Conservation (phyloP, 148 eudicot genomes). For the Rheum nobile region DNA sequence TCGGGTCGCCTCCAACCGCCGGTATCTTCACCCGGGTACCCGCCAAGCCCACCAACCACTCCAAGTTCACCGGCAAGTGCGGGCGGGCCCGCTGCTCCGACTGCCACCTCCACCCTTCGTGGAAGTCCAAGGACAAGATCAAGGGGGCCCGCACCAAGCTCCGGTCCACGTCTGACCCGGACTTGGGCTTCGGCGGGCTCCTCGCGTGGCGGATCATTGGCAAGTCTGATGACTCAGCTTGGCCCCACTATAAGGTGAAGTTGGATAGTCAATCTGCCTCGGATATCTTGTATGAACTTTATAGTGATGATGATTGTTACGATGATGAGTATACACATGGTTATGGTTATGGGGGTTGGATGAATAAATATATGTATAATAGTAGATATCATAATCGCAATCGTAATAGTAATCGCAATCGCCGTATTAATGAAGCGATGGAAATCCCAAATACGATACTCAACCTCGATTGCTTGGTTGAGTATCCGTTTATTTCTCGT, state of each 20-base stretch:
- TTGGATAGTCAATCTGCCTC: slow-evolving; percentile 39
- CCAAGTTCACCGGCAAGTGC: slow-evolving; percentile 73
- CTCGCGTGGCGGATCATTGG: slow-evolving; percentile 24
- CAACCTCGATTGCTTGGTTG: background rate
- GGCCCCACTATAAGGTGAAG: slow-evolving; percentile 13
- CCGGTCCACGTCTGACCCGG: slow-evolving; percentile 8
- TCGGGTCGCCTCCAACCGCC: slow-evolving; percentile 35
- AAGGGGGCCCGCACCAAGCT: slow-evolving; percentile 40
- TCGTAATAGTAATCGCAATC: background rate
- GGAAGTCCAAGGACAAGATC: slow-evolving; percentile 45
- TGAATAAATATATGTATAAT: no score
- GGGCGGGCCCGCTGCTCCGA: slow-evolving; percentile 25
- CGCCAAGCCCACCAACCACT: slow-evolving; percentile 66
- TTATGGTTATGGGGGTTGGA: background rate
- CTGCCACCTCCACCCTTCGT: slow-evolving; percentile 38
- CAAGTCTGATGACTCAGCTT: background rate
- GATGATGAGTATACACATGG: background rate
- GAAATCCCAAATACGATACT: background rate
- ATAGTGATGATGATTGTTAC: background rate
- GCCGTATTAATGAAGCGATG: background rate
- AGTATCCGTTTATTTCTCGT: background rate
- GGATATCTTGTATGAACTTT: slow-evolving; percentile 25
- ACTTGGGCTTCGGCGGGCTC: slow-evolving; percentile 10
- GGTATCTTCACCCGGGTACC: slow-evolving; percentile 56
- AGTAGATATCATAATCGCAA: background rate